phyloP scores from a whole-genome alignment of 1,284 basidiomycete species.

The Malassezia obtusa region DNA sequence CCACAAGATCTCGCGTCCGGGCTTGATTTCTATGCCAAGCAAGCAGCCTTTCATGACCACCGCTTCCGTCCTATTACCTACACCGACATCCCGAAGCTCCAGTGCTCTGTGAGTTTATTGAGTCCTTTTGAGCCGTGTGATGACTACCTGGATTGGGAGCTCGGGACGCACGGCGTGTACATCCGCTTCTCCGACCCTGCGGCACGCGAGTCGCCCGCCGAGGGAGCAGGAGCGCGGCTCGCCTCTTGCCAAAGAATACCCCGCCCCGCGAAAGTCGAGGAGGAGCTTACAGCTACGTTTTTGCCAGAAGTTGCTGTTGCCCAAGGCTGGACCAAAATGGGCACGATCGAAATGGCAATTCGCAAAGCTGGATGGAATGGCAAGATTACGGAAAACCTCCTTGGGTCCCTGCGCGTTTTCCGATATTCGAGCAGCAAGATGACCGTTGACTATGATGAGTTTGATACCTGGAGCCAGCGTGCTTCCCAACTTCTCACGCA shows the following conservation, averaged over 20 bases:
- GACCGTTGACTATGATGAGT: conserved; percentile 56
- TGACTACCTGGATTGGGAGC: conserved; percentile 80
- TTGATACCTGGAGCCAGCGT: neutral
- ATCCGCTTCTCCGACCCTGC: conserved; percentile 74
- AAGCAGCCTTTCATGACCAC: conserved; percentile 52
- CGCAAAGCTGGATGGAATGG: conserved; percentile 78
- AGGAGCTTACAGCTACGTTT: conserved; percentile 67
- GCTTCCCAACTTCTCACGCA: too few species aligned
- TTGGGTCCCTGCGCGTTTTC: conserved; percentile 65
- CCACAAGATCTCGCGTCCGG: conserved; percentile 66
- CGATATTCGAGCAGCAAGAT: conserved; percentile 76
- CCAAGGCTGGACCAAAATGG: conserved; percentile 83
- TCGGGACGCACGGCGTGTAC: conserved; percentile 84
- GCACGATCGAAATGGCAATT: conserved; percentile 81
- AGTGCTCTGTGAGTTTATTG: conserved; percentile 83
- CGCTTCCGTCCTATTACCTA: conserved; percentile 60
- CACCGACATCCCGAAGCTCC: conserved; percentile 65
- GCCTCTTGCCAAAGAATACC: too few species aligned
- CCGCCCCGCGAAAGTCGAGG: too few species aligned
- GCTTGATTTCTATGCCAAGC: conserved; percentile 76
- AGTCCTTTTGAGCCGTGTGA: conserved; percentile 79
- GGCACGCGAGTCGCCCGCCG: conserved; percentile 42
- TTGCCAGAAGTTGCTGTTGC: conserved; percentile 85
- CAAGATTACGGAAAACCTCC: conserved; percentile 68
- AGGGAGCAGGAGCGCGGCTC: neutral